Evolutionary conservation across 345 rosid genomes (phyloP), one percentile per base, ranked within the genome.

Genomic region (Combretum micranthum): DNA sequence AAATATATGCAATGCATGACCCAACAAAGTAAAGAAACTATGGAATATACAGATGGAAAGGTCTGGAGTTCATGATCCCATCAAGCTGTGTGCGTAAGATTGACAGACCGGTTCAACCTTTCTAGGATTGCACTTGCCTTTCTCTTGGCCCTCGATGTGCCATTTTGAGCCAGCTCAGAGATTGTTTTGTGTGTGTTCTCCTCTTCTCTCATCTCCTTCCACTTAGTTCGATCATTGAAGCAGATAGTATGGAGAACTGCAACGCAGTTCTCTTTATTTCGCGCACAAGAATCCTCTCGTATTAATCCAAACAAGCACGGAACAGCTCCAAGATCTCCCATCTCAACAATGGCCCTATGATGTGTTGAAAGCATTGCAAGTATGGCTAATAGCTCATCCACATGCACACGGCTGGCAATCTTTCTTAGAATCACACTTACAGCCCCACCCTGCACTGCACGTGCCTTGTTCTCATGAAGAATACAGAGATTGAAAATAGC

Each of bases 81-180:
- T 89, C 77, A 93, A 23, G 97, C 92, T 4, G 99, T 89, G 60
- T 93, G 96, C 0, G 99, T 87, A 25, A 82, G 78, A 74, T 80
- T 87, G 73, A 80, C 70, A 52, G 75, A 70, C 56, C 85, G 77
- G 57, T 73, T 82, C 70, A 93, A 52, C 76, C 94, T 80, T 39
- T 85, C 99, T 19, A 93, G 83, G 42, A 89, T 82, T 46, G 84
- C 83, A 12, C 59, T 79, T 7, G 99, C 99, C 72, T 93, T 93
- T 72, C 99, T 79, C 80, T 83, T 84, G 56, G 97, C 99, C 75
- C 99, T 82, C 12, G 97, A 73, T 50, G 97, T 89, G 47, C 99
- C 99, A 23, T 82, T 85, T 50, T 75, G 72, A 17, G 84, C 75
- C 61, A 93, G 92, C 67, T 81, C 86, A 9, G 99, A 78, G 32